Percentiles rank a stretch among this genome's conserved stretches.
These are phyloP conservation scores for Stephanodiscus minutulus DNA, from an alignment of 108 stramenopile species.

Conservation along the genomic window DNA sequence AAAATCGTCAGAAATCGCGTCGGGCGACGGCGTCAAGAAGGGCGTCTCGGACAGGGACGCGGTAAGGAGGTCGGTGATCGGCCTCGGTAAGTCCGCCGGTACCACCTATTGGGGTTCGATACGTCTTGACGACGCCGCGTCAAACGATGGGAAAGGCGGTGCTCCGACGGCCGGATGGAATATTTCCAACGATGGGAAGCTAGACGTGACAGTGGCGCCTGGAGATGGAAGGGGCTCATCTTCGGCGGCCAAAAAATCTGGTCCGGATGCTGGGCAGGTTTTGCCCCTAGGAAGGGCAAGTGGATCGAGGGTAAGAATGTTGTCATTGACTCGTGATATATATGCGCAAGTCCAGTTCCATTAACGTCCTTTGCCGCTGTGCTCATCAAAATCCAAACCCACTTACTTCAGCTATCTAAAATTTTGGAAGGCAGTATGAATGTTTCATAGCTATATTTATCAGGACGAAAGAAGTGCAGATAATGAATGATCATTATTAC, in stretches of 20 bases:
- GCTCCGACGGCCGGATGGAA: background rate
- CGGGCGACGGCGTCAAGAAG: background rate
- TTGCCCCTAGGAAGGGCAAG: slow-evolving; percentile 73
- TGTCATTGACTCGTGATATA: too few relatives aligned
- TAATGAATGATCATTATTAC: background rate
- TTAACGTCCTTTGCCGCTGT: background rate
- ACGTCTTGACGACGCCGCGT: slow-evolving; percentile 2
- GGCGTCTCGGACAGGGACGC: slow-evolving; percentile 12
- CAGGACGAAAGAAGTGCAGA: background rate
- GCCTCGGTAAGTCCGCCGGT: slow-evolving; percentile 33
- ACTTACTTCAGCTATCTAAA: slow-evolving; percentile 14
- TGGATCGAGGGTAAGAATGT: slow-evolving; percentile 67
- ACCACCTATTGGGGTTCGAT: slow-evolving; percentile 44
- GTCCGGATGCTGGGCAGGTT: slow-evolving; percentile 19
- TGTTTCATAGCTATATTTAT: slow-evolving; percentile 1
- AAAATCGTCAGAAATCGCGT: slow-evolving; percentile 3
- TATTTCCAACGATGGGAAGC: slow-evolving; percentile 12
- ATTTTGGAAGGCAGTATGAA: slow-evolving; percentile 52
- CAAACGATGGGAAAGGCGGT: background rate
- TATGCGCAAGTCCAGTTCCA: too few relatives aligned
- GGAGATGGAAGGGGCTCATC: background rate
- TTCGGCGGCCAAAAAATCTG: slow-evolving; percentile 12
- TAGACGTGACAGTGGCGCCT: background rate
- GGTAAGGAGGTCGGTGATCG: slow-evolving; percentile 35
- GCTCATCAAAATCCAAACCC: background rate